These are phyloP conservation scores for Fusarium sacchari DNA, from an alignment of 2,329 filamentous ascomycete genomes.

Conservation along the genomic window DNA sequence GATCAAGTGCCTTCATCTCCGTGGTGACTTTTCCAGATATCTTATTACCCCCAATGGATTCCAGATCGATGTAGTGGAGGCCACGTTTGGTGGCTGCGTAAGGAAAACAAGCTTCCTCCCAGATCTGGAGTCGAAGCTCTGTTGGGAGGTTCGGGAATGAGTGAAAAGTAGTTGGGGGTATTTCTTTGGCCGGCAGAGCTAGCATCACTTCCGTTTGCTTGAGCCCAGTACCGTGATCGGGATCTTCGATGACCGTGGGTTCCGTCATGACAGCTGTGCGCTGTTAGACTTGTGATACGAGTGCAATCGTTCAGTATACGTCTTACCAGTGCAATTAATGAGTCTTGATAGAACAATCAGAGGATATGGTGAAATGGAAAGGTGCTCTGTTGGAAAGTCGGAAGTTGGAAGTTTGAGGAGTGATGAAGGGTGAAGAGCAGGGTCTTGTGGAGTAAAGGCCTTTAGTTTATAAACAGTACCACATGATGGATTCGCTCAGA, in stretches of 20 bases:
- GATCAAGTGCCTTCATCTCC: neutral
- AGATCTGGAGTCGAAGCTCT: neutral
- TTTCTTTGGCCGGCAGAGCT: neutral
- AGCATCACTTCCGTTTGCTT: neutral
- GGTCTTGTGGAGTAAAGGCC: no score
- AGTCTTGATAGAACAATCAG: no score
- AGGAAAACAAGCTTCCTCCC: neutral
- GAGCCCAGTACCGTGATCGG: fast-evolving
- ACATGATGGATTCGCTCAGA: neutral
- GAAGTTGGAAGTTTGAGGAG: neutral
- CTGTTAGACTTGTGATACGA: neutral
- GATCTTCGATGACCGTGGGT: neutral
- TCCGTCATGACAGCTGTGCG: neutral
- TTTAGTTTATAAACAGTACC: neutral
- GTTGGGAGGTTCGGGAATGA: neutral
- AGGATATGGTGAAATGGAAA: neutral
- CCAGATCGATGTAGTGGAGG: neutral
- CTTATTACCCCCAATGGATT: neutral
- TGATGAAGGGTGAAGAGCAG: no score
- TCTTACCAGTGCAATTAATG: neutral
- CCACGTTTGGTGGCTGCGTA: fast-evolving
- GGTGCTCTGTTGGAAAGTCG: neutral
- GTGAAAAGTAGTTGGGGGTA: fast-evolving
- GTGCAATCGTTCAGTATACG: fast-evolving
- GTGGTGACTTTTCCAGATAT: no score